A percentile compares a stretch with the other conserved stretches of the same genome.
phyloP scores from a whole-genome alignment of 2,329 filamentous ascomycete species.

The Leptosphaerulina australis region DNA sequence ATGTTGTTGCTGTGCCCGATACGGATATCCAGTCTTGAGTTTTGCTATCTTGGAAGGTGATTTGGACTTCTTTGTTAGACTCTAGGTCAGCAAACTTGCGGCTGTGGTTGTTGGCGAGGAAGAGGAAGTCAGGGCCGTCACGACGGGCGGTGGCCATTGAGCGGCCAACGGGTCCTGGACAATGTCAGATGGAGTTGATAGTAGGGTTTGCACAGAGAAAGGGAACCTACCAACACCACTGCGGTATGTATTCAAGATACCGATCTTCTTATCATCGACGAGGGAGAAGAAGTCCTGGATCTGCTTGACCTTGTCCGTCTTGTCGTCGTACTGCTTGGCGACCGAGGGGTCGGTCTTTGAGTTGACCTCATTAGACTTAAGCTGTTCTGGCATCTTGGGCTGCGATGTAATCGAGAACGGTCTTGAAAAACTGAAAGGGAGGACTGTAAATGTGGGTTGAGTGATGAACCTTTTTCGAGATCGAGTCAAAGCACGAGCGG shows the following conservation, averaged over 20 bases:
- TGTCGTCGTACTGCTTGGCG: conserved; percentile 56
- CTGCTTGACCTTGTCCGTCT: conserved; percentile 53
- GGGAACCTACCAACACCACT: conserved; percentile 45
- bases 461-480: conserved; percentile 1
- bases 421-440: conserved; percentile 6
- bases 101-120: conserved; percentile 56
- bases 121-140: conserved; percentile 58
- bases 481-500: conserved; percentile 4
- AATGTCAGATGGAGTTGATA: conserved; percentile 3
- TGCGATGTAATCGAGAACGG: conserved; percentile 25
- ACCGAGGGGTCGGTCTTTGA: conserved; percentile 55
- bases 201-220: conserved; percentile 8
- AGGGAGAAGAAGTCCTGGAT: conserved; percentile 56
- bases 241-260: conserved; percentile 52
- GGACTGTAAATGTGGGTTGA: conserved; percentile 9
- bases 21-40: conserved; percentile 57
- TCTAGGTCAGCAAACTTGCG: conserved; percentile 56
- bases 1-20: conserved; percentile 50
- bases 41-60: conserved; percentile 56
- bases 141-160: conserved; percentile 64
- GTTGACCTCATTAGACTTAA: conserved; percentile 50
- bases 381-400: conserved; percentile 54
- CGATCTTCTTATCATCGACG: conserved; percentile 55
- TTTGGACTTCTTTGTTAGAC: conserved; percentile 50
- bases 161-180: conserved; percentile 50